phyloP scores from a whole-genome alignment of 495 filamentous ascomycete genomes.

The Penicillium bialowiezense region DNA sequence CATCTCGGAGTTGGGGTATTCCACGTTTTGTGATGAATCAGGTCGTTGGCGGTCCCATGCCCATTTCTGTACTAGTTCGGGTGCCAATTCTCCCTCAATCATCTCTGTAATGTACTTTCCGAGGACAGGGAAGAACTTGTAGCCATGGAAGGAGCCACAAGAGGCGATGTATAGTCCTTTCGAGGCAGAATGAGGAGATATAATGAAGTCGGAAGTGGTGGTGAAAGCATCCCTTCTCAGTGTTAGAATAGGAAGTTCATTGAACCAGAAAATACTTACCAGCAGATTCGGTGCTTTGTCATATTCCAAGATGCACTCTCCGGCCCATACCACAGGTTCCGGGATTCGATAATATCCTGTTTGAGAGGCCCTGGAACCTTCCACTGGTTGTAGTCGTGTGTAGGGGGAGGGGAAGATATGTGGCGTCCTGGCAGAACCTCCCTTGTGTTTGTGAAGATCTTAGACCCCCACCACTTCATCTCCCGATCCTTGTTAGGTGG shows the following conservation, averaged over 20 bases:
- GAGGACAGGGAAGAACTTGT: conserved; percentile 60
- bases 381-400: conserved; percentile 45
- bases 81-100: conserved; percentile 46
- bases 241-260: conserved; percentile 11
- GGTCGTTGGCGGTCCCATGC: conserved; percentile 54
- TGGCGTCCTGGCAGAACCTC: conserved; percentile 36
- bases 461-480: conserved; percentile 53
- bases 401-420: conserved; percentile 49
- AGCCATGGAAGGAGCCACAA: conserved; percentile 51
- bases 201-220: conserved; percentile 55
- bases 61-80: conserved; percentile 46
- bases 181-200: conserved; percentile 50
- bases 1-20: conserved; percentile 36
- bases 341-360: conserved; percentile 33
- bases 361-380: conserved; percentile 38
- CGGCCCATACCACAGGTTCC: conserved; percentile 37
- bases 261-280: conserved; percentile 25
- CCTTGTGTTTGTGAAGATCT: conserved; percentile 50
- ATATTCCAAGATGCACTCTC: conserved; percentile 35
- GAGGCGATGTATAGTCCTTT: conserved; percentile 49
- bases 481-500: conserved; percentile 37
- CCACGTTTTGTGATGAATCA: conserved; percentile 32
- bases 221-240: conserved; percentile 35
- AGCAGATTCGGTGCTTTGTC: conserved; percentile 45
- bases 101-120: conserved; percentile 57